A percentile compares a stretch with the other conserved stretches of the same genome.
These are phyloP conservation scores for Ophiostoma perfectum DNA, from an alignment of 2,329 filamentous ascomycete genomes.

Conservation along the genomic window DNA sequence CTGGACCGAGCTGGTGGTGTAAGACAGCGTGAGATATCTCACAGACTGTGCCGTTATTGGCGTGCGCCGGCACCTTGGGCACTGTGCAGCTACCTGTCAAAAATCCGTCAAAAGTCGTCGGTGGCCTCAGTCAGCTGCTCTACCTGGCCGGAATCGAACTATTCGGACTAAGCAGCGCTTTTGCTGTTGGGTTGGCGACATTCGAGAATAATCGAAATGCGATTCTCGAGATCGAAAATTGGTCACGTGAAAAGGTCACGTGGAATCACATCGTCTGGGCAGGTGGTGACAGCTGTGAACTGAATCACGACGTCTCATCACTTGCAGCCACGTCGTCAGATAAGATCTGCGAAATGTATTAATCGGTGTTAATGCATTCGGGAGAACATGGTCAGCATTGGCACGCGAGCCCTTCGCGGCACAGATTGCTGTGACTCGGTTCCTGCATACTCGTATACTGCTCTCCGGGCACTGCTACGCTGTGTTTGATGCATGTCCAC, in stretches of 20 bases:
- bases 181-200: neutral
- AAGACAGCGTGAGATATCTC: conserved; percentile 1
- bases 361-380: neutral
- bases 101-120: neutral
- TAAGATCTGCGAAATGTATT: conserved; percentile 4
- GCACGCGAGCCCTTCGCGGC: neutral
- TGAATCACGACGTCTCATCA: neutral
- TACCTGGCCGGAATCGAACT: neutral
- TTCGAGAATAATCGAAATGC: neutral
- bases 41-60: neutral
- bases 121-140: too few species aligned
- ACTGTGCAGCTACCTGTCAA: neutral
- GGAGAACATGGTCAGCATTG: neutral
- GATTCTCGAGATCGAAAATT: neutral
- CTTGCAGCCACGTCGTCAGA: neutral
- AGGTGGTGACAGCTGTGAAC: conserved; percentile 1
- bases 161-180: neutral
- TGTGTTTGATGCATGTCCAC: neutral
- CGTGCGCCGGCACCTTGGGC: neutral
- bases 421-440: neutral
- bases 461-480: neutral
- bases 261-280: neutral
- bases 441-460: neutral
- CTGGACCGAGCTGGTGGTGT: neutral
- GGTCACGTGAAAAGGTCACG: conserved; percentile 4